Evolutionary conservation across 768 basidiomycete species (phyloP).

Genomic region (Hypholoma sublateritium): DNA sequence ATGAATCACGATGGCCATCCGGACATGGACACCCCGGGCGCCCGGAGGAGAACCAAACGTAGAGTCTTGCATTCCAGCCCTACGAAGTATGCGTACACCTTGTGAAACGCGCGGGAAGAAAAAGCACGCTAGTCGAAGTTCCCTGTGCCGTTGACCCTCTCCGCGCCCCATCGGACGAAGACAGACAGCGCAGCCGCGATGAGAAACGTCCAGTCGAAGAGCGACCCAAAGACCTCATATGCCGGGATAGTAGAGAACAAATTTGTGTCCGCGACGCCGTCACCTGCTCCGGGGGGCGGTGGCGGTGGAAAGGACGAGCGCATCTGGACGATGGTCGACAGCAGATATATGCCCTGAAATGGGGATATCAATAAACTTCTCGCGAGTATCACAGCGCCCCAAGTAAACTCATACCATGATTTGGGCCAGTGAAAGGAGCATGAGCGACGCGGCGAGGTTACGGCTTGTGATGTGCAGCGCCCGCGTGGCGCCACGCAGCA

Average conservation of each 20-base stretch:
- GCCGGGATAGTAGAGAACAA: conserved; percentile 73
- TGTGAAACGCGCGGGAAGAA: too few species aligned
- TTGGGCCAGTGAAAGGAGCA: conserved; percentile 77
- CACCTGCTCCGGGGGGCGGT: conserved; percentile 15
- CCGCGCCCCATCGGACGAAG: conserved; percentile 53
- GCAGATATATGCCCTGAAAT: conserved; percentile 73
- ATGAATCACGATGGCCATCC: too few species aligned
- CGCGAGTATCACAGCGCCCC: conserved; percentile 6
- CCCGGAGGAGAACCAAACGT: too few species aligned
- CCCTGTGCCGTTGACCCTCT: conserved; percentile 37
- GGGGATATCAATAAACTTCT: not conserved
- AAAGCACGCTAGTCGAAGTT: conserved; percentile 16
- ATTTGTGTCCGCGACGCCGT: conserved; percentile 32
- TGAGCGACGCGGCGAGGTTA: conserved; percentile 70
- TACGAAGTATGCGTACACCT: too few species aligned
- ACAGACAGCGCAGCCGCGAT: conserved; percentile 50
- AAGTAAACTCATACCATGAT: conserved; percentile 61
- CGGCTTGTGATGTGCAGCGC: conserved; percentile 63
- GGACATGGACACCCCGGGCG: too few species aligned
- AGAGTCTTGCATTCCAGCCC: too few species aligned
- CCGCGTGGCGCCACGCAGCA: conserved; percentile 66
- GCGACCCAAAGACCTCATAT: conserved; percentile 69
- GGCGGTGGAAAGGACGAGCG: conserved; percentile 79
- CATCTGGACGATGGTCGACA: conserved; percentile 81
- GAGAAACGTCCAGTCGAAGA: conserved; percentile 77